Conservation (phyloP, 2,329 filamentous ascomycete genomes). For the Xylaria sp. region DNA sequence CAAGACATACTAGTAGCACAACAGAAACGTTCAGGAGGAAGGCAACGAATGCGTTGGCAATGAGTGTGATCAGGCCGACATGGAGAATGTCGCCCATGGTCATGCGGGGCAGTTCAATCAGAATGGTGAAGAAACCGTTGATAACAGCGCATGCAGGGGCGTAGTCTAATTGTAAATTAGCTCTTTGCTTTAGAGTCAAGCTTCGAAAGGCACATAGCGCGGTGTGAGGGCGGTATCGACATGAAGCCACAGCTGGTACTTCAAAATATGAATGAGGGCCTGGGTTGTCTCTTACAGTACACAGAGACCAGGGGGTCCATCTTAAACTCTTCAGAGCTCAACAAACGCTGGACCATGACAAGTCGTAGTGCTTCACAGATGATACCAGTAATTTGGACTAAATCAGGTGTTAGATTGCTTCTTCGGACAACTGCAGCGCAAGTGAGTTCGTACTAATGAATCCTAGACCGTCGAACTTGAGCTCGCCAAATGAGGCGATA, state of each 20-base stretch:
- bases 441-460: slow-evolving; percentile 57
- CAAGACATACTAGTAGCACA: slow-evolving; percentile 77
- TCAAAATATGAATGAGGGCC: background rate
- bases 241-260: background rate
- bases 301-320: slow-evolving; percentile 86
- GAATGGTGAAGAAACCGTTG: slow-evolving; percentile 77
- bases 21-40: slow-evolving; percentile 86
- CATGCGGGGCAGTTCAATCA: slow-evolving; percentile 75
- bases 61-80: slow-evolving; percentile 71
- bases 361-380: slow-evolving; percentile 83
- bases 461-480: slow-evolving; percentile 73
- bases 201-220: background rate
- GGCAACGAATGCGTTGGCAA: slow-evolving; percentile 79
- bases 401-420: slow-evolving; percentile 14
- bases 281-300: slow-evolving; percentile 42
- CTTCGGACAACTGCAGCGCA: background rate
- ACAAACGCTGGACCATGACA: slow-evolving; percentile 86
- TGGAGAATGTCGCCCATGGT: slow-evolving; percentile 72
- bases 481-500: slow-evolving; percentile 70
- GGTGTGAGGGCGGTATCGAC: too few relatives aligned
- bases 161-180: slow-evolving; percentile 71
- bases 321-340: slow-evolving; percentile 81
- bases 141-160: slow-evolving; percentile 85
- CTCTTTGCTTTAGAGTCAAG: background rate
- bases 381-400: slow-evolving; percentile 78